Conservation (phyloP, 2,329 filamentous ascomycete species). For the Hyphodiscus sp. region DNA sequence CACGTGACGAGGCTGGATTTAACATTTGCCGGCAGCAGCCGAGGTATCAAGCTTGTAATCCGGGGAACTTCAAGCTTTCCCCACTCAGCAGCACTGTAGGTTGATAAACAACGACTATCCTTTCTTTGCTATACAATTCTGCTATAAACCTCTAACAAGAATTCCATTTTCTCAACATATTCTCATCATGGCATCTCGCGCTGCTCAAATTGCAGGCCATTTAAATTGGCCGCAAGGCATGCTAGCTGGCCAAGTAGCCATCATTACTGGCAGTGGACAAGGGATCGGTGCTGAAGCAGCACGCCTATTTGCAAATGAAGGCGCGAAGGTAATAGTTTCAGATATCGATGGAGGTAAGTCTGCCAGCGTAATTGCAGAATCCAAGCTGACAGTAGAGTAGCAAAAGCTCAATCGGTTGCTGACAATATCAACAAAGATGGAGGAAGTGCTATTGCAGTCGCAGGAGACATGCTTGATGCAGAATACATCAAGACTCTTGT, state of each 20-base stretch:
- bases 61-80: background rate
- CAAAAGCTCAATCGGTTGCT: constrained; percentile 63
- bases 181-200: constrained; percentile 38
- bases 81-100: background rate
- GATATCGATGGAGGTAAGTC: constrained; percentile 67
- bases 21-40: background rate
- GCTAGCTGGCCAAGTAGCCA: constrained; percentile 73
- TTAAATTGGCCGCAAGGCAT: constrained; percentile 78
- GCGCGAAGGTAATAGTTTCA: constrained; percentile 74
- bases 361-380: constrained; percentile 5
- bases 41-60: background rate
- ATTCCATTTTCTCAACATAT: background rate
- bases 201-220: constrained; percentile 68
- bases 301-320: constrained; percentile 78
- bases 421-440: constrained; percentile 57
- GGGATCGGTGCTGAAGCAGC: constrained; percentile 85
- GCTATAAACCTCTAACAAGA: background rate
- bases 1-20: background rate
- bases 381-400: constrained; percentile 35
- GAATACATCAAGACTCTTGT: constrained; percentile 68
- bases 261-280: constrained; percentile 81
- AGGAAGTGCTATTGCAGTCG: constrained; percentile 65
- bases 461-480: constrained; percentile 69
- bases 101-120: background rate
- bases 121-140: background rate